Percentiles rank a stretch among this genome's conserved stretches.
Conservation (phyloP, 2,329 filamentous ascomycete species). For the Colletotrichum chlorophyti region DNA sequence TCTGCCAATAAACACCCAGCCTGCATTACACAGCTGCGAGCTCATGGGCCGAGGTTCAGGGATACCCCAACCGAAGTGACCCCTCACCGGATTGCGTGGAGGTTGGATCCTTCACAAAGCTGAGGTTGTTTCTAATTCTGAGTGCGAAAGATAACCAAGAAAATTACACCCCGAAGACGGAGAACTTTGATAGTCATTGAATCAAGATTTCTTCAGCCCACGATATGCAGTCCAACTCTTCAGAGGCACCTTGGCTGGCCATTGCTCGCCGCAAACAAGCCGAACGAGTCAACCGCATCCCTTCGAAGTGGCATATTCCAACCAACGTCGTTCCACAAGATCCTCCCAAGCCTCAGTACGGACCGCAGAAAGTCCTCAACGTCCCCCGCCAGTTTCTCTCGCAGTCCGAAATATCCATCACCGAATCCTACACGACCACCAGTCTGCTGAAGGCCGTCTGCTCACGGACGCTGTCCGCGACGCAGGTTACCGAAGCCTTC, state of each 20-base stretch:
- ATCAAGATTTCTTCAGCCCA: neutral
- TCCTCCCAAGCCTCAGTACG: neutral
- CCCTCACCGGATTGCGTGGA: too few relatives aligned
- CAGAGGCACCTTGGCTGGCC: slow-evolving; percentile 9
- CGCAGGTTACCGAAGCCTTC: slow-evolving; percentile 8
- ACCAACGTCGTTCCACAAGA: neutral
- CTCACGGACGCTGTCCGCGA: neutral
- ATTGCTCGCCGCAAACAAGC: slow-evolving; percentile 18
- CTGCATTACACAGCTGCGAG: too few relatives aligned
- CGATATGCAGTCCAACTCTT: neutral
- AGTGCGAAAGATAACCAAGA: too few relatives aligned
- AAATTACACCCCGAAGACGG: too few relatives aligned
- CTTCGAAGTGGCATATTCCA: slow-evolving; percentile 14
- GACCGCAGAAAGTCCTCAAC: slow-evolving; percentile 14
- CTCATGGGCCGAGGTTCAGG: too few relatives aligned
- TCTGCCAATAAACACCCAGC: too few relatives aligned
- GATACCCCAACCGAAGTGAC: too few relatives aligned
- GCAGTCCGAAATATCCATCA: slow-evolving; percentile 5
- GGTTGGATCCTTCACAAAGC: too few relatives aligned
- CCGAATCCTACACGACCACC: slow-evolving; percentile 2
- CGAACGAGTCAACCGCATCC: slow-evolving; percentile 6
- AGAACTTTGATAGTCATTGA: too few relatives aligned
- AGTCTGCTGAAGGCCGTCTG: slow-evolving; percentile 1
- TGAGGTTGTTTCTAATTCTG: too few relatives aligned
- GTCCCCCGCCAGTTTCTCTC: slow-evolving; percentile 6